phyloP scores from a whole-genome alignment of 768 basidiomycete species.

The Tulasnella sp. region DNA sequence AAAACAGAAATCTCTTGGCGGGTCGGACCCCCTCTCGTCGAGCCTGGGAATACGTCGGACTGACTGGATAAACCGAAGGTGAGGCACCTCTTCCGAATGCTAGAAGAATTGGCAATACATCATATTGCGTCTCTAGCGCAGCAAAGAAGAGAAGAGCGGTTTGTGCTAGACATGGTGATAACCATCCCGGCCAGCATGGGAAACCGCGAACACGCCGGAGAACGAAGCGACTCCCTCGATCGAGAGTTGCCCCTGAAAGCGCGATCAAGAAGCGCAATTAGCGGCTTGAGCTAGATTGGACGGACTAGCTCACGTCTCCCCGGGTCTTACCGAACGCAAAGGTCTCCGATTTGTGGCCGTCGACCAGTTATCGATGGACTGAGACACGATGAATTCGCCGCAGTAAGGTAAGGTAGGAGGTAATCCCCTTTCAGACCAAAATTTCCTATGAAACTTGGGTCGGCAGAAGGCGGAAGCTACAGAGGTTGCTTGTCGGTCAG shows the following conservation, averaged over 20 bases:
- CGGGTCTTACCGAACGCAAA: background rate
- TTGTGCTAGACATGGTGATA: background rate
- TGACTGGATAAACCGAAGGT: background rate
- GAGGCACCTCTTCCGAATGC: too few species aligned
- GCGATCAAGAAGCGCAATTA: background rate
- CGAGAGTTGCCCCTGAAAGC: background rate
- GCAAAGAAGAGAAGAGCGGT: background rate
- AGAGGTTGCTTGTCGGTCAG: too few species aligned
- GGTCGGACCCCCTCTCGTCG: background rate
- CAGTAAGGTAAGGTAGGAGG: background rate
- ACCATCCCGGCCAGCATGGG: background rate
- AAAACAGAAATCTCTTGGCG: background rate
- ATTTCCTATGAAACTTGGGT: background rate
- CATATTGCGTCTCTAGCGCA: background rate
- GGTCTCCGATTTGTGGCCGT: background rate
- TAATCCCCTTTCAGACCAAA: background rate
- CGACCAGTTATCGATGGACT: background rate
- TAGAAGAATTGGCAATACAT: background rate
- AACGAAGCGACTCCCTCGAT: background rate
- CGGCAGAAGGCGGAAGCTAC: too few species aligned
- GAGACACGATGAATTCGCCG: background rate
- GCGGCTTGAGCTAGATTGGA: background rate
- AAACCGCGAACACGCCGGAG: background rate
- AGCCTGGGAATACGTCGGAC: background rate
- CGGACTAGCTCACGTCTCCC: background rate